These are phyloP conservation scores for Atkinsonella hypoxylon DNA, from an alignment of 2,329 filamentous ascomycete genomes.

Conservation along the genomic window DNA sequence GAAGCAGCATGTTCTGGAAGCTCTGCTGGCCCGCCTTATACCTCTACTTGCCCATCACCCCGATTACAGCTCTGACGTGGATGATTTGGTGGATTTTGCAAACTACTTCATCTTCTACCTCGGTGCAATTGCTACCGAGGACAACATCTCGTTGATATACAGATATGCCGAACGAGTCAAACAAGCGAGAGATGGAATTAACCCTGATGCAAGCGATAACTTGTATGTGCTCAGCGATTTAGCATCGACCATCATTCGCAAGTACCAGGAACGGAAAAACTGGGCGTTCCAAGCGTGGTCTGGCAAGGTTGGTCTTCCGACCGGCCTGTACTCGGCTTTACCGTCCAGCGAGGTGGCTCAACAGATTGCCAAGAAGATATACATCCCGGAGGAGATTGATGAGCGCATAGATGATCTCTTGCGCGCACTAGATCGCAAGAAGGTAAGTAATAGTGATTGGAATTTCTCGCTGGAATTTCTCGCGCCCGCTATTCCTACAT, in stretches of 20 bases:
- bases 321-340: slow-evolving; percentile 64
- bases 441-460: slow-evolving; percentile 26
- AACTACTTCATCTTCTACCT: slow-evolving; percentile 88
- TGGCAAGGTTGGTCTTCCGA: slow-evolving; percentile 68
- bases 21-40: slow-evolving; percentile 68
- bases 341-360: slow-evolving; percentile 68
- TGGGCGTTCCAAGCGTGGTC: slow-evolving; percentile 81
- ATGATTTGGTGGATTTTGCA: slow-evolving; percentile 68
- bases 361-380: slow-evolving; percentile 76
- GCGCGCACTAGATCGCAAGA: slow-evolving; percentile 59
- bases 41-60: slow-evolving; percentile 89
- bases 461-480: too few species aligned
- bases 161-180: slow-evolving; percentile 90
- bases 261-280: slow-evolving; percentile 74
- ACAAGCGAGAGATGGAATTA: slow-evolving; percentile 71
- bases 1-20: slow-evolving; percentile 60
- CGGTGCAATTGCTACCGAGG: slow-evolving; percentile 66
- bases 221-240: slow-evolving; percentile 85
- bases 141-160: slow-evolving; percentile 80
- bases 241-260: slow-evolving; percentile 67
- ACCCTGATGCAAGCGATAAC: slow-evolving; percentile 53
- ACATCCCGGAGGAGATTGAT: slow-evolving; percentile 64
- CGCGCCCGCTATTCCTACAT: not conserved
- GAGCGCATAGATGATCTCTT: slow-evolving; percentile 62
- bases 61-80: slow-evolving; percentile 59